Evolutionary conservation across 208 protist genomes (phyloP), one percentile per base, ranked within the genome.

Genomic region (Leishmania tropica): DNA sequence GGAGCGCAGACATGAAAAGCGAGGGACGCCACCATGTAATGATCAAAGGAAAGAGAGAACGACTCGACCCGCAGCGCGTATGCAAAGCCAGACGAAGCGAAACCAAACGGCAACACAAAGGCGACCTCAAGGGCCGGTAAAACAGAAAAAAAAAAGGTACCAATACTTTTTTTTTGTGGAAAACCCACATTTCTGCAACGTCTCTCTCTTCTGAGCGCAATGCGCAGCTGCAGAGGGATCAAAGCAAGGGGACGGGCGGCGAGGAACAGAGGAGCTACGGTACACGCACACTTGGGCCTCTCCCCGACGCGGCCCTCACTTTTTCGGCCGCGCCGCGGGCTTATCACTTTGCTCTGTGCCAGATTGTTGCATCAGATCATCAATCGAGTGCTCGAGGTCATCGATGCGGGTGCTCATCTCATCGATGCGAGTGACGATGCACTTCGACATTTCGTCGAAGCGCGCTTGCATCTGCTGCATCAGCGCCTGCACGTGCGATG

Each of bases 391-490:
- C 86, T 99, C 98, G 11, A 99, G 86, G 24, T 99, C 97, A 76
- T 98, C 97, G 54, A 99, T 98, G 53, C 97, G 92, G 6, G 68
- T 58, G 67, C 93, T 95, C 97, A 99, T 99, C 71, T 99, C 97
- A 73, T 99, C 98, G 80, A 99, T 98, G 65, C 96, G 90, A 15
- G 81, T 82, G 78, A 98, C 93, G 81, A 99, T 99, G 72, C 92
- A 90, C 71, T 96, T 96, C 28, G 95, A 97, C 97, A 99, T 98
- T 65, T 98, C 96, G 82, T 99, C 95, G 85, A 99, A 99, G 70
- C 97, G 92, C 0, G 88, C 85, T 86, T 99, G 98, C 97, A 99
- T 99, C 79, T 98, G 95, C 85, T 98, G 93, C 31, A 99, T 87
- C 31, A 99, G 89, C 42, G 92, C 93, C 86, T 99, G 98, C 81